phyloP scores from a whole-genome alignment of 192 early-diverging fungal species.

The Linnemannia zychae region DNA sequence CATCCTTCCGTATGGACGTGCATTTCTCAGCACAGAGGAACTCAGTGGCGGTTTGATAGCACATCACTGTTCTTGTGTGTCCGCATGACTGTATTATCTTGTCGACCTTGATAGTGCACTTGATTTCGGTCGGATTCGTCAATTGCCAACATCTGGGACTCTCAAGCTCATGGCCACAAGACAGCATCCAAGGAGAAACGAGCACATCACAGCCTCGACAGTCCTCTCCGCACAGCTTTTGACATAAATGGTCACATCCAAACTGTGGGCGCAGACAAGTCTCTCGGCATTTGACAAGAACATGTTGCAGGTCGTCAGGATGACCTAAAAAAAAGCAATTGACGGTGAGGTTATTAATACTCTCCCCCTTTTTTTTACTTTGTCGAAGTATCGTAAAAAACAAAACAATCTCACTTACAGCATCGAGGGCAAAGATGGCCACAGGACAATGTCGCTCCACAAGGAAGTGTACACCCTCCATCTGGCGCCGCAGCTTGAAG shows the following conservation, averaged over 20 bases:
- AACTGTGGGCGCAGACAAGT: slow-evolving; percentile 54
- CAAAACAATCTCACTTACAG: slow-evolving; percentile 41
- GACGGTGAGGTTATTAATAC: neutral
- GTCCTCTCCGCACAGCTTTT: slow-evolving; percentile 56
- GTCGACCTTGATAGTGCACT: slow-evolving; percentile 28
- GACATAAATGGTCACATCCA: slow-evolving; percentile 62
- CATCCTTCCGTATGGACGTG: slow-evolving; percentile 26
- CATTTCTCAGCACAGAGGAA: slow-evolving; percentile 46
- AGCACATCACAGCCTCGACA: slow-evolving; percentile 60
- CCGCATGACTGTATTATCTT: slow-evolving; percentile 49
- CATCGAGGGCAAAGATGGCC: slow-evolving; percentile 58
- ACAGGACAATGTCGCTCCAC: slow-evolving; percentile 56
- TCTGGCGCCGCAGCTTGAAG: slow-evolving; percentile 60
- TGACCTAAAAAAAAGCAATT: slow-evolving; percentile 50
- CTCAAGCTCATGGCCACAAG: slow-evolving; percentile 37
- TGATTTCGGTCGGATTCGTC: slow-evolving; percentile 22
- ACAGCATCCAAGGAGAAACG: slow-evolving; percentile 12
- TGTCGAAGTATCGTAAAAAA: neutral
- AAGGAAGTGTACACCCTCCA: slow-evolving; percentile 65
- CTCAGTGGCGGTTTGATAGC: slow-evolving; percentile 5
- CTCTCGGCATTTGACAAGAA: slow-evolving; percentile 52
- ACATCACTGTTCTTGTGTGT: slow-evolving; percentile 47
- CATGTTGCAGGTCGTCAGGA: slow-evolving; percentile 62
- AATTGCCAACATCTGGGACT: slow-evolving; percentile 34
- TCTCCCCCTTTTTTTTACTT: no score